Evolutionary conservation across 331 rosid species (phyloP), one percentile per base, ranked within the genome.

Genomic region (Saraca asoca): DNA sequence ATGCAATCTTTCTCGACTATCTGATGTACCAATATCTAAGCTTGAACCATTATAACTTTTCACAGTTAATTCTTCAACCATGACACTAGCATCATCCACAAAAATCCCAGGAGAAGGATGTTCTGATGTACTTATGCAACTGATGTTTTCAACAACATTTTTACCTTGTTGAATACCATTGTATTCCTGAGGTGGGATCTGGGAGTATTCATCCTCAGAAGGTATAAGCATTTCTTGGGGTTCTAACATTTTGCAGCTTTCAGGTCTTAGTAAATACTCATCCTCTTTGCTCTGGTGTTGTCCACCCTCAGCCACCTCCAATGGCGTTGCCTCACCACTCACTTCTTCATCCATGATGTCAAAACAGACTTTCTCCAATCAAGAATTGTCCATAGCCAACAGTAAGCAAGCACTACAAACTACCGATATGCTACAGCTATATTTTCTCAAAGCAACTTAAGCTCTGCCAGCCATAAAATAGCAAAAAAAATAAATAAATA

Each of bases 11-110:
- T 66, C 79, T 62, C 78, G 80, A 70, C 60, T 81, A 68, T 51
- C 82, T 16, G 95, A 85, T 45, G 95, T 73, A 16, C 95, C 92
- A 44, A 83, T 80, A 56, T 89, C 85, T 65, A 87, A 76, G 62
- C 71, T 80, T 11, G 90, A 82, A 56, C 85, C 74, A 39, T 75
- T 50, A 41, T 79, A 81, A 69, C 85, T 80, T 58, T 77, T 86
- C 33, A 88, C 83, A 1, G 85, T 81, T 51, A 84, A 54, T 39
- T 88, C 97, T 78, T 88, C 91, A 66, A 82, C 91, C 66, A 65
- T 77, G 50, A n/a, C 59, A 65, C 87, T 78, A 8, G 55, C 77
- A 73, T 70, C 87, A 70, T 60, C 83, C 69, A 37, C 63, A 51
- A 74, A 70, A 9, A 51, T 69, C 39, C 71, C 44, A 60, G 24